Conservation (phyloP, 306 rosid species). For the Nissolia schottii region DNA sequence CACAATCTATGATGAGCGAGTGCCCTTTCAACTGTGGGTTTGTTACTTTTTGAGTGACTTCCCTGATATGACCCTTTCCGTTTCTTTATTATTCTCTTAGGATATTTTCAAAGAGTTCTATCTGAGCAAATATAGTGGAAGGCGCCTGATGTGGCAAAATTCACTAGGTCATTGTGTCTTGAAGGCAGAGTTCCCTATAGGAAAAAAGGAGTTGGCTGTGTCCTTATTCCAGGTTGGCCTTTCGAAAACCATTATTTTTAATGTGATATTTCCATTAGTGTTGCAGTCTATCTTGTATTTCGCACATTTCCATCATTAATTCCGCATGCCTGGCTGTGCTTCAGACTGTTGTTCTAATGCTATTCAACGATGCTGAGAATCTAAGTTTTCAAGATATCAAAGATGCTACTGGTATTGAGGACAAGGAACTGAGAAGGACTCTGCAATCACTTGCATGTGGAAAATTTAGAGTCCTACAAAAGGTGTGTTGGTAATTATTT, state of each 20-base stretch:
- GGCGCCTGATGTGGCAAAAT: conserved; percentile 99
- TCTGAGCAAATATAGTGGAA: conserved; percentile 94
- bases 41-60: conserved; percentile 8
- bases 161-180: conserved; percentile 98
- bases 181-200: conserved; percentile 97
- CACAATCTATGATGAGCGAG: not conserved
- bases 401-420: conserved; percentile 87
- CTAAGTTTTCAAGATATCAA: conserved; percentile 91
- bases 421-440: conserved; percentile 95
- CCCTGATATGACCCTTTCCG: conserved; percentile 24
- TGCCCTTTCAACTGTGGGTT: conserved; percentile 17
- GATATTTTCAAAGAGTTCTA: conserved; percentile 98
- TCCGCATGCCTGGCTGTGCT: conserved; percentile 23
- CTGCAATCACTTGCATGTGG: conserved; percentile 99
- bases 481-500: conserved; percentile 47
- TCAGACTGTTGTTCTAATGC: conserved; percentile 96
- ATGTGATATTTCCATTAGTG: conserved; percentile 12
- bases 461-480: conserved; percentile 90
- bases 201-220: conserved; percentile 96
- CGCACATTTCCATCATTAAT: not conserved
- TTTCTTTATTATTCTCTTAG: conserved; percentile 31
- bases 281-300: conserved; percentile 7
- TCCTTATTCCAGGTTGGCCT: conserved; percentile 93
- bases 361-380: conserved; percentile 91
- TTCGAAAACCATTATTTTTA: conserved; percentile 14